phyloP scores from a whole-genome alignment of 225 moss, liverwort and hornwort species.

The Ulota crispa region DNA sequence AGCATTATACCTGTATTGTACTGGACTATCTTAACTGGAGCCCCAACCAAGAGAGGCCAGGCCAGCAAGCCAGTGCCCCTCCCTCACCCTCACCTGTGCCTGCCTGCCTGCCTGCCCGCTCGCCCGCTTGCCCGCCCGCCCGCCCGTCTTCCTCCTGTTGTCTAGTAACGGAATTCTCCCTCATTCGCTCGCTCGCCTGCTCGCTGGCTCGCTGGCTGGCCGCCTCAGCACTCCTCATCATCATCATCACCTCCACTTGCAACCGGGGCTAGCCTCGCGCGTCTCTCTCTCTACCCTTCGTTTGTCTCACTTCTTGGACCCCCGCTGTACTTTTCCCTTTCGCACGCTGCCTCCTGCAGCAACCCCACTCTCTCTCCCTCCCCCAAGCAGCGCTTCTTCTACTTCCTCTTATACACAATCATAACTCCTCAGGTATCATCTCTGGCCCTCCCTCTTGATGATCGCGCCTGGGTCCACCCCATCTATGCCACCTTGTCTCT shows the following conservation, averaged over 20 bases:
- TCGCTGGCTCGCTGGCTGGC: background rate
- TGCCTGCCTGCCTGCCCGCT: constrained; percentile 12
- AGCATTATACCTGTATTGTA: background rate
- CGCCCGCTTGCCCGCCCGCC: background rate
- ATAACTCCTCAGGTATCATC: constrained; percentile 6
- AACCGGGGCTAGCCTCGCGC: constrained; percentile 7
- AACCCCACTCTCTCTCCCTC: background rate
- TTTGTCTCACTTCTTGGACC: constrained; percentile 32
- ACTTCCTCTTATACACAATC: background rate
- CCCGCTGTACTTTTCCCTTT: constrained; percentile 25
- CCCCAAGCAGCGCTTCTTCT: background rate
- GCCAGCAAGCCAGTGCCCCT: background rate
- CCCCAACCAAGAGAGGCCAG: background rate
- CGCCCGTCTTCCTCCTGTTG: constrained; percentile 2
- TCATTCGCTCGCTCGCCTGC: constrained; percentile 8
- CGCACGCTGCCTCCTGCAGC: constrained; percentile 12
- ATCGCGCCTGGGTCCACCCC: constrained; percentile 21
- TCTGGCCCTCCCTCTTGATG: constrained; percentile 21
- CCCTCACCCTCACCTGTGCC: background rate
- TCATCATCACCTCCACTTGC: constrained; percentile 28
- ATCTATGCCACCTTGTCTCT: constrained; percentile 2
- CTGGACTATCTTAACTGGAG: constrained; percentile 1
- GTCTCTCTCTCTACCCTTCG: background rate
- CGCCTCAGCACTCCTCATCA: constrained; percentile 18
- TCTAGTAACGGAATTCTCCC: constrained; percentile 57